Base-by-base conservation (phyloP, 805 yeast species). In the Metschnikowia lachancei region DNA sequence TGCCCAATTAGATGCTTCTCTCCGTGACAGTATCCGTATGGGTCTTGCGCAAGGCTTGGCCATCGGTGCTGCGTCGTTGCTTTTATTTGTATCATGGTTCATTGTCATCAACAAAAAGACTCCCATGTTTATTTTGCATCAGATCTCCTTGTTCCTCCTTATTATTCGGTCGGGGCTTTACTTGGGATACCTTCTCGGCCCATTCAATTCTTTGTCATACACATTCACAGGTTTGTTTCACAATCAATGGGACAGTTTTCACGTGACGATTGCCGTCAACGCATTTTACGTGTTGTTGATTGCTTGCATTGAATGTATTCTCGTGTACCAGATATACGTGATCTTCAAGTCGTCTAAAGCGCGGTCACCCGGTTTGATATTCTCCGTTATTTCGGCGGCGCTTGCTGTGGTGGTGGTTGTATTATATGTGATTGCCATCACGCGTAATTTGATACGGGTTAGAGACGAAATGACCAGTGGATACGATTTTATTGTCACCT, bases 111-210 rank as follows among this genome's bases (percentile, higher is more conserved):
- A 76, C 48, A 79, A 74, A 55, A 74, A 64, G 18, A 80, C 91
- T 0, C 87, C 90, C 7, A 78, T 89, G 24, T 92, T 88, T 62
- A 62, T 82, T n/a, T 65, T 89, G 37, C 90, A 91, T 63, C 82
- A 82, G 60, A 41, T 72, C 2, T 78, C 86, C 29, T 68, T 92
- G 43, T 41, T 78, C 2, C 60, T 81, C 4, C 65, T 83, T 43
- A 62, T 83, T 4, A 46, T 89, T 13, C 84, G 86, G 43, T 78
- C 90, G 1, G 75, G 78, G 2, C 64, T 90, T 5, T 82, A 76
- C 64, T 56, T 85, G 24, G 73, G 66, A 11, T 81, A 82, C 53
- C 60, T 82, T 16, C 57, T 75, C 29, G 79, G 85, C 10, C 73
- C 81, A 1, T 78, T 76, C 52, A 69, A 75, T 24, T 66, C 82